phyloP scores from a whole-genome alignment of 208 protist species.

The Leishmania aethiopica region DNA sequence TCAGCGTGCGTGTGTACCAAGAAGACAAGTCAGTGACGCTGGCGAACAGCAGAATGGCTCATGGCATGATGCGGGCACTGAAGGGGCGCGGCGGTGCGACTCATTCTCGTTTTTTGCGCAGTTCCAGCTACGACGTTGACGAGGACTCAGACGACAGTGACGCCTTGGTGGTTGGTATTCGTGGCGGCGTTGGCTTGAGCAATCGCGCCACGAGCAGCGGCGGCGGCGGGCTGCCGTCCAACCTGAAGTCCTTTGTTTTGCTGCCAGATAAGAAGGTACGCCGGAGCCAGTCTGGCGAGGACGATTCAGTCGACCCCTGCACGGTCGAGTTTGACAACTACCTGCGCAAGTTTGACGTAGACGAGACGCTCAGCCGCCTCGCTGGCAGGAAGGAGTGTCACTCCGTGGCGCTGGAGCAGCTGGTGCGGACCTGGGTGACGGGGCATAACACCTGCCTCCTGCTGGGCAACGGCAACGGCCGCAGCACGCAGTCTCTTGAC shows the following conservation, averaged over 20 bases:
- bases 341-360: constrained; percentile 13
- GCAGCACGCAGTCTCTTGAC: constrained; percentile 16
- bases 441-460: constrained; percentile 36
- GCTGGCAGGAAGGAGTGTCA: constrained; percentile 13
- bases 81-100: not conserved
- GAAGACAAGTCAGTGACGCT: constrained; percentile 12
- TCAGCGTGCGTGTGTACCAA: constrained; percentile 31
- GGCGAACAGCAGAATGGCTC: constrained; percentile 4
- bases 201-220: not conserved
- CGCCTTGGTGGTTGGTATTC: not conserved
- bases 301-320: not conserved
- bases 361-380: constrained; percentile 36
- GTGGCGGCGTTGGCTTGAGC: not conserved
- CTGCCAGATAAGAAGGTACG: constrained; percentile 9
- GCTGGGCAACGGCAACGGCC: constrained; percentile 29
- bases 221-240: not conserved
- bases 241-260: not conserved
- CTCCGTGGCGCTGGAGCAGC: constrained; percentile 32
- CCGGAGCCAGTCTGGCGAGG: not conserved
- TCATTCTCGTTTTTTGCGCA: not conserved
- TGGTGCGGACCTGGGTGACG: constrained; percentile 22
- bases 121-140: not conserved
- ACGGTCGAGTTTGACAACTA: constrained; percentile 21
- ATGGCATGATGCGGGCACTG: constrained; percentile 5
- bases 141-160: not conserved